These are phyloP conservation scores for Biscogniauxia sp. DNA, from an alignment of 2,329 filamentous ascomycete species.

Conservation along the genomic window DNA sequence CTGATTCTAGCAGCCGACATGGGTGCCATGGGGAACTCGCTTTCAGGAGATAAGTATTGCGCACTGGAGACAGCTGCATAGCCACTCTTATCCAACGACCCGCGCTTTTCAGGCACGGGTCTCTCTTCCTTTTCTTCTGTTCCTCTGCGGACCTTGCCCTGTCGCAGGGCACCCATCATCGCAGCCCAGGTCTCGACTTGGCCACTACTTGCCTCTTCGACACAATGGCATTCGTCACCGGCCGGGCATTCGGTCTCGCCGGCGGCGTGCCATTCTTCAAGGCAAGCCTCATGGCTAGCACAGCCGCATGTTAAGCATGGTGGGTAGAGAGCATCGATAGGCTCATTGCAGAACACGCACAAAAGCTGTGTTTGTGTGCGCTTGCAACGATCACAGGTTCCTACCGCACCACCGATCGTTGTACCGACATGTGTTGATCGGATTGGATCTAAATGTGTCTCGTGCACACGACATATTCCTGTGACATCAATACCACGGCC, in stretches of 20 bases:
- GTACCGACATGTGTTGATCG: conserved; percentile 48
- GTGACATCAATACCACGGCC: conserved; percentile 60
- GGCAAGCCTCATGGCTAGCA: conserved; percentile 57
- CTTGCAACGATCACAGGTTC: conserved; percentile 48
- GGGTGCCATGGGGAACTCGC: conserved; percentile 15
- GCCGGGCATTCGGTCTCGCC: conserved; percentile 59
- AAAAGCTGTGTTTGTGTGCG: conserved; percentile 54
- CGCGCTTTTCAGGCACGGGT: conserved; percentile 13
- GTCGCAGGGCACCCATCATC: conserved; percentile 43
- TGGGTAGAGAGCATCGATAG: conserved; percentile 57
- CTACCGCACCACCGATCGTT: conserved; percentile 37
- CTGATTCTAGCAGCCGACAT: conserved; percentile 46
- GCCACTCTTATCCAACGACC: conserved; percentile 33
- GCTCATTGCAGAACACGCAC: conserved; percentile 63
- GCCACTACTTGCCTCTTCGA: conserved; percentile 53
- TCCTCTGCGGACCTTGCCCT: conserved; percentile 34
- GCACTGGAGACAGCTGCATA: conserved; percentile 37
- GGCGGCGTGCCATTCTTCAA: conserved; percentile 56
- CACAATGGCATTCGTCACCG: conserved; percentile 63
- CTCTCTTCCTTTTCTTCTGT: conserved; percentile 18
- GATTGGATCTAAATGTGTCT: conserved; percentile 60
- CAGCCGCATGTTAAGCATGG: conserved; percentile 64
- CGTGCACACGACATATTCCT: conserved; percentile 61
- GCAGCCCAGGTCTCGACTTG: conserved; percentile 62
- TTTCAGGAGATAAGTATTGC: conserved; percentile 26